Conservation (phyloP, 805 yeast species). For the Candida xyloterini region DNA sequence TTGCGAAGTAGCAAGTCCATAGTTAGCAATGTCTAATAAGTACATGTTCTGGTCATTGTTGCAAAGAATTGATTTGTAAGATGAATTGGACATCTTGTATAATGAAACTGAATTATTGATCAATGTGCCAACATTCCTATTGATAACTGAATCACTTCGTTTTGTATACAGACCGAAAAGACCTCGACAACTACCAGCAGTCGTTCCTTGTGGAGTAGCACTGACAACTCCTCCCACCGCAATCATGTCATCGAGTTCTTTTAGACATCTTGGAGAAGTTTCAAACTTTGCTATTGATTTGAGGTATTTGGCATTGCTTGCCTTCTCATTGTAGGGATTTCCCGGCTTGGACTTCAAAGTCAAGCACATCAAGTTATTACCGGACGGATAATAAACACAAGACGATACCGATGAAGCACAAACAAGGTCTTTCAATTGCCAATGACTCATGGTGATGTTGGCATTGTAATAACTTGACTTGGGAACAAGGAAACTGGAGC, state of each 20-base stretch:
- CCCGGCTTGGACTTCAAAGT: constrained; percentile 4
- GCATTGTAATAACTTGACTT: constrained; percentile 29
- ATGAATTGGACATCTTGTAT: constrained; percentile 40
- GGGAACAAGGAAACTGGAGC: constrained; percentile 21
- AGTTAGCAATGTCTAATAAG: constrained; percentile 52
- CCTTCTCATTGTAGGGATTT: neutral
- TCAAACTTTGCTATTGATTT: constrained; percentile 47
- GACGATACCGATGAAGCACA: constrained; percentile 46
- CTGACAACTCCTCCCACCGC: constrained; percentile 47
- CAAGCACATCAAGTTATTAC: constrained; percentile 42
- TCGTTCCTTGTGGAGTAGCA: constrained; percentile 19
- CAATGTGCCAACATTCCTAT: constrained; percentile 68
- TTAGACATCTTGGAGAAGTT: constrained; percentile 72
- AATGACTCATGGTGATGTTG: constrained; percentile 33
- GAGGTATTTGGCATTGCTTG: constrained; percentile 24
- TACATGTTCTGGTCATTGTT: constrained; percentile 80
- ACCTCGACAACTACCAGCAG: constrained; percentile 52
- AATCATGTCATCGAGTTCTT: constrained; percentile 49
- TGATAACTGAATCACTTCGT: constrained; percentile 43
- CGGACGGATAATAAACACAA: constrained; percentile 56
- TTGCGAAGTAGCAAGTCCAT: constrained; percentile 34
- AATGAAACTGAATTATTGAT: constrained; percentile 78
- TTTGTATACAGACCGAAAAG: constrained; percentile 57
- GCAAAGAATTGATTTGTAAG: constrained; percentile 64
- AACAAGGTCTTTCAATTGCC: constrained; percentile 60